Base-by-base conservation (phyloP, 257 asterid genomes). In the Nicotiana benthamiana region DNA sequence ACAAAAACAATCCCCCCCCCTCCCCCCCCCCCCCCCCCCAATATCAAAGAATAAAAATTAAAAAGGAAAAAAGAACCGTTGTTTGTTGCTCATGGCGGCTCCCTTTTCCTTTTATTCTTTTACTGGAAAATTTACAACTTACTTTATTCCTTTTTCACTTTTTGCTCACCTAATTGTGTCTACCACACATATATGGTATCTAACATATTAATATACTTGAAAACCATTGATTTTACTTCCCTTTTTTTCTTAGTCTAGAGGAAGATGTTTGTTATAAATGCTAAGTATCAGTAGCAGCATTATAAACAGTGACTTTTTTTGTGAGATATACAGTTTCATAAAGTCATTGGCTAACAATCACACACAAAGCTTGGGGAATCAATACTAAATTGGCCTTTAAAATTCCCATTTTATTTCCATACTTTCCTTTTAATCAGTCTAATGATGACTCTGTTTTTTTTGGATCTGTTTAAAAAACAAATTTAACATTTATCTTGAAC, bases 1-100 rank as follows among this genome's bases (percentile, higher is more conserved):
- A 12, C 56, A 13, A 51, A 51, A 51, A 4, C 18, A 51, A 51
- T 51, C 56, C 43, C 5, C 0, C 20, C 40, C 86, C 28, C 4
- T 1, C 2, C 36, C 36, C 8, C 46, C 32, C 11, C 2, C 1
- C 12, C 24, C n/a, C n/a, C 10, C 15, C 34, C 1, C 2, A 7
- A 24, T 13, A 48, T 40, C 22, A 70, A 22, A 48, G 61, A 74
- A 72, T 48, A 72, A 72, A 72, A 16, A 46, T 24, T 46, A 72
- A 72, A 72, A 24, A 72, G 40, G 0, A 48, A 48, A 70, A 74
- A 74, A 72, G 43, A 74, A 48, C 26, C 1, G 48, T 40, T 74
- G 30, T 24, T 36, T 79, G 46, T 79, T 87, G 87, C 90, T 76
- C 84, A 51, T 84, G 92, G 92, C 94, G 92, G 92, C 93, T 89